Conservation (phyloP, 345 rosid species). For the Pugionium cornutum region DNA sequence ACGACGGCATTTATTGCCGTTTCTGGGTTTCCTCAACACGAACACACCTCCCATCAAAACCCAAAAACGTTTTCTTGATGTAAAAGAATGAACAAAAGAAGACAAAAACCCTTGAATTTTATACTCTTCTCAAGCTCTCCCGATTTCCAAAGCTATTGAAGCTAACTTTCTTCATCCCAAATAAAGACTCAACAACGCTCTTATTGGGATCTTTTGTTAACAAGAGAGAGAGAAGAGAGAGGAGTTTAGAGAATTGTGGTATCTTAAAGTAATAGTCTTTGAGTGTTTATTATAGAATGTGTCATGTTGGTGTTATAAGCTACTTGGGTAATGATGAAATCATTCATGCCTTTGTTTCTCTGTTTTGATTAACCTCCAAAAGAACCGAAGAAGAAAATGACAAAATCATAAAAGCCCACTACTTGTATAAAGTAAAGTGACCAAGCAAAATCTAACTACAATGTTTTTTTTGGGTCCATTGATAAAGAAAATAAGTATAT, state of each 20-base stretch:
- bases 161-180: slow-evolving; percentile 24
- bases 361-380: slow-evolving; percentile 1
- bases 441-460: slow-evolving; percentile 33
- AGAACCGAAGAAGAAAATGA: slow-evolving; percentile 17
- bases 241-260: slow-evolving; percentile 32
- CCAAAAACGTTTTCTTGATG: slow-evolving; percentile 21
- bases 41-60: slow-evolving; percentile 44
- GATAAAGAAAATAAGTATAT: slow-evolving; percentile 3
- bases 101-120: slow-evolving; percentile 27
- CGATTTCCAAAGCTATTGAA: slow-evolving; percentile 34
- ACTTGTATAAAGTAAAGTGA: slow-evolving; percentile 23
- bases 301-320: slow-evolving; percentile 31
- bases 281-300: slow-evolving; percentile 3
- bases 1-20: slow-evolving; percentile 54
- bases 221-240: slow-evolving; percentile 1
- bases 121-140: slow-evolving; percentile 32
- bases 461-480: slow-evolving; percentile 16
- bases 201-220: slow-evolving; percentile 20
- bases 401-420: slow-evolving; percentile 37
- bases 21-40: slow-evolving; percentile 47
- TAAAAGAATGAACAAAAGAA: slow-evolving; percentile 31
- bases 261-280: slow-evolving; percentile 30
- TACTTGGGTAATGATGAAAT: slow-evolving; percentile 35
- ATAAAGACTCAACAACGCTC: slow-evolving; percentile 30
- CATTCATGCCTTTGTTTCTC: slow-evolving; percentile 25